Percentiles rank a stretch among this genome's conserved stretches.
These are phyloP conservation scores for Melocanna baccifera DNA, from an alignment of 176 grass and related monocot species.

Conservation along the genomic window DNA sequence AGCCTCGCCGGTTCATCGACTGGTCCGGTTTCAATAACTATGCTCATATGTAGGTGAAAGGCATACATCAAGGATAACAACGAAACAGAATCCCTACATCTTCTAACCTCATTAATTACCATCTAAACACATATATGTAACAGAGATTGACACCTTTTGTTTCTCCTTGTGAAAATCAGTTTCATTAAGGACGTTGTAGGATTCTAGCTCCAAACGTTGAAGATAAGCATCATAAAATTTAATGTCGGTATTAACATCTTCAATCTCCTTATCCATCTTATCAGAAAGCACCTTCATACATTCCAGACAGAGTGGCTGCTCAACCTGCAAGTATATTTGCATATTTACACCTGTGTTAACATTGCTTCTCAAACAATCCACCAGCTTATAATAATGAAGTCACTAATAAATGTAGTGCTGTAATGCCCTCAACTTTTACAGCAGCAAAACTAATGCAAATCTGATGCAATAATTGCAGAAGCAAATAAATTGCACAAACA, in stretches of 20 bases:
- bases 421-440: not conserved
- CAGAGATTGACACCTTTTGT: slow-evolving; percentile 55
- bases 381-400: not conserved
- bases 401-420: not conserved
- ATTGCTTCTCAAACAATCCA: not conserved
- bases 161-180: slow-evolving; percentile 78
- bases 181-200: slow-evolving; percentile 68
- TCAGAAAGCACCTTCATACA: slow-evolving; percentile 92
- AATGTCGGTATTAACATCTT: slow-evolving; percentile 81
- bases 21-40: too few relatives aligned
- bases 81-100: not conserved
- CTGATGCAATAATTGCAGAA: not conserved
- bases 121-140: slow-evolving; percentile 1
- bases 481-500: not conserved
- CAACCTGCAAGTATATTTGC: slow-evolving; percentile 60
- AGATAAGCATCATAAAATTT: slow-evolving; percentile 89
- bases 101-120: not conserved
- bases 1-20: too few relatives aligned
- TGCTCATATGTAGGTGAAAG: not conserved
- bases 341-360: slow-evolving; percentile 7
- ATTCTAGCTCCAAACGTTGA: slow-evolving; percentile 63
- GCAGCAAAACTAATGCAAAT: not conserved
- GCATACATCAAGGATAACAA: not conserved
- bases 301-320: slow-evolving; percentile 93
- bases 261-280: slow-evolving; percentile 93